Conservation (phyloP, 1,284 basidiomycete genomes). For the Singerocomus rubriflavus region DNA sequence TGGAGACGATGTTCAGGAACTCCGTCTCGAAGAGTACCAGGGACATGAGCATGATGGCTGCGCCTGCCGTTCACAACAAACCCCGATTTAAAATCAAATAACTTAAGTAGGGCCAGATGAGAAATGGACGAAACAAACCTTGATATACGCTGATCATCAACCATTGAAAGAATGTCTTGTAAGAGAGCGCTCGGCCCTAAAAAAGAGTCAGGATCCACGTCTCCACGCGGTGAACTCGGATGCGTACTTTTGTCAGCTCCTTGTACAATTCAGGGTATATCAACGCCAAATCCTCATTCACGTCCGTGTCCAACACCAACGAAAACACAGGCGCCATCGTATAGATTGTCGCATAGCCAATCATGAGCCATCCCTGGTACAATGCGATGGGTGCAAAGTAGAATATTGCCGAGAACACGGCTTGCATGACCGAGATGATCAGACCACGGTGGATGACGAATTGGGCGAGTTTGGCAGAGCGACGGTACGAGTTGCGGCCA, state of each 20-base stretch:
- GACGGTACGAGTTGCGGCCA: conserved; percentile 96
- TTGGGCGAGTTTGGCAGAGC: conserved; percentile 95
- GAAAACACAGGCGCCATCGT: conserved; percentile 99
- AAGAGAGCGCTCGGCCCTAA: conserved; percentile 87
- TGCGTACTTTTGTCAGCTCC: conserved; percentile 84
- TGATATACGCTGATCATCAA: conserved; percentile 97
- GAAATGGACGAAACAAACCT: conserved; percentile 47
- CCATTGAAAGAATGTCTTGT: conserved; percentile 99
- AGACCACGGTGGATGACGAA: conserved; percentile 98
- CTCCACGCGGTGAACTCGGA: background rate
- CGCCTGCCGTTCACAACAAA: conserved; percentile 49
- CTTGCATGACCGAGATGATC: conserved; percentile 97
- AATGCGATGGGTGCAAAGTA: conserved; percentile 98
- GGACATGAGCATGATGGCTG: conserved; percentile 98
- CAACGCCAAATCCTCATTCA: conserved; percentile 92
- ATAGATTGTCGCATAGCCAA: conserved; percentile 96
- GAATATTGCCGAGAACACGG: conserved; percentile 96
- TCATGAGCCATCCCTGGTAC: conserved; percentile 98
- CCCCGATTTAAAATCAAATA: no score
- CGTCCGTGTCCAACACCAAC: conserved; percentile 92
- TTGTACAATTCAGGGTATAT: conserved; percentile 98
- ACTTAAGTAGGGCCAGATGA: no score
- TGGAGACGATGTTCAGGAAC: conserved; percentile 97
- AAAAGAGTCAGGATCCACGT: conserved; percentile 1
- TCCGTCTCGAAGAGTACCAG: conserved; percentile 96